These are phyloP conservation scores for Moesziomyces globuligerus DNA, from an alignment of 1,284 basidiomycete genomes.

Conservation along the genomic window DNA sequence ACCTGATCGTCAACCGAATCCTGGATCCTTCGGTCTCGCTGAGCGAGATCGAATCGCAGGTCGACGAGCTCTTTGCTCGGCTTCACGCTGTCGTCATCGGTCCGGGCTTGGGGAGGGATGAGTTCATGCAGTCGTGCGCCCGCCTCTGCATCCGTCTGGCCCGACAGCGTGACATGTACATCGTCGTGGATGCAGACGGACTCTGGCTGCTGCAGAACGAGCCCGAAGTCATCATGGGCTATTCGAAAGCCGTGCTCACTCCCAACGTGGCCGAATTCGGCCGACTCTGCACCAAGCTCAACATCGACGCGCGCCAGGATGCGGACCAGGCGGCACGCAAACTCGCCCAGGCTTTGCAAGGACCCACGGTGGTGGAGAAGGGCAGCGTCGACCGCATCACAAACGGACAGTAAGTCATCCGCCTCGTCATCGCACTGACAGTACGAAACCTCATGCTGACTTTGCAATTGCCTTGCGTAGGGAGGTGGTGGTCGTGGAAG, in stretches of 20 bases:
- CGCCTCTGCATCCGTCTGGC: constrained; percentile 70
- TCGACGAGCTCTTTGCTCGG: constrained; percentile 79
- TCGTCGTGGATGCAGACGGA: constrained; percentile 93
- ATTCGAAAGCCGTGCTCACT: constrained; percentile 83
- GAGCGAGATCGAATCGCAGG: constrained; percentile 71
- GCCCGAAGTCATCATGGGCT: constrained; percentile 79
- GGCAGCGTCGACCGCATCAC: constrained; percentile 71
- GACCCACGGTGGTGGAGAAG: constrained; percentile 92
- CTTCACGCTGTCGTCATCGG: constrained; percentile 92
- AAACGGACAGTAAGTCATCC: constrained; percentile 28
- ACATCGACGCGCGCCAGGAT: constrained; percentile 67
- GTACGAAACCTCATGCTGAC: background rate
- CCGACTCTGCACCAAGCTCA: constrained; percentile 79
- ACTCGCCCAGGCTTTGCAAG: constrained; percentile 80
- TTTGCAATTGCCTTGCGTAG: constrained; percentile 60
- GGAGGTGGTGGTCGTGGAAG: constrained; percentile 76
- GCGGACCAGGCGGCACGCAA: constrained; percentile 64
- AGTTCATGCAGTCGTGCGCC: constrained; percentile 83
- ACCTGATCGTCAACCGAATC: constrained; percentile 94
- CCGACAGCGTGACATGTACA: constrained; percentile 77
- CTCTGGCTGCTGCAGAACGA: constrained; percentile 82
- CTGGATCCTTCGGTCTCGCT: constrained; percentile 69
- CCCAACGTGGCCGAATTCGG: constrained; percentile 96
- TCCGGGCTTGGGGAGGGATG: constrained; percentile 79
- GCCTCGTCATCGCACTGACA: background rate